These are phyloP conservation scores for Daldinia sp. DNA, from an alignment of 2,329 filamentous ascomycete genomes.

Conservation along the genomic window DNA sequence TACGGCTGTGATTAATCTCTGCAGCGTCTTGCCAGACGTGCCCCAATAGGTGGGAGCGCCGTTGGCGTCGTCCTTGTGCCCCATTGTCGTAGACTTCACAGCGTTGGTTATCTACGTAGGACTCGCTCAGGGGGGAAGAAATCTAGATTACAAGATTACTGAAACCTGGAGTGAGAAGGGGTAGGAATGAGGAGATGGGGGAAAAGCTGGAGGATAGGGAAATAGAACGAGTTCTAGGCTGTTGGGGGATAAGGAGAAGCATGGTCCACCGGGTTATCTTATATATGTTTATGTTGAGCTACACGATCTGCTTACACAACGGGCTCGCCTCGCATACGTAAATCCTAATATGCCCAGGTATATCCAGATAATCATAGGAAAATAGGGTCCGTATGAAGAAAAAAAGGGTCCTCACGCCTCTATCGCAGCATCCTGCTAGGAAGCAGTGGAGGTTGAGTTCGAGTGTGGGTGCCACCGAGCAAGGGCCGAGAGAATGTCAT, in stretches of 20 bases:
- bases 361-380: slow-evolving; percentile 27
- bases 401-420: slow-evolving; percentile 33
- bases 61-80: slow-evolving; percentile 46
- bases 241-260: slow-evolving; percentile 27
- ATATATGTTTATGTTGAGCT: slow-evolving; percentile 36
- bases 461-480: slow-evolving; percentile 40
- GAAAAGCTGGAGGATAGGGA: slow-evolving; percentile 18
- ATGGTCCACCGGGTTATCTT: slow-evolving; percentile 32
- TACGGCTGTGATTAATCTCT: slow-evolving; percentile 49
- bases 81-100: slow-evolving; percentile 38
- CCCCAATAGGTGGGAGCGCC: slow-evolving; percentile 52
- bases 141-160: slow-evolving; percentile 18
- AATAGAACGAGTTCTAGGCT: slow-evolving; percentile 38
- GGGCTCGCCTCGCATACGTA: slow-evolving; percentile 21
- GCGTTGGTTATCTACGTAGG: neutral
- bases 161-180: slow-evolving; percentile 22
- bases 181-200: slow-evolving; percentile 10
- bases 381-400: slow-evolving; percentile 13
- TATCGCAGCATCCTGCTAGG: slow-evolving; percentile 11
- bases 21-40: slow-evolving; percentile 47
- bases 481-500: slow-evolving; percentile 42
- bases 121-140: slow-evolving; percentile 9
- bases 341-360: slow-evolving; percentile 1
- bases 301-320: slow-evolving; percentile 25
- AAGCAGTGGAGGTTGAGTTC: slow-evolving; percentile 6